Evolutionary conservation across 2,329 filamentous ascomycete genomes (phyloP).

Genomic region (Colletotrichum lentis): DNA sequence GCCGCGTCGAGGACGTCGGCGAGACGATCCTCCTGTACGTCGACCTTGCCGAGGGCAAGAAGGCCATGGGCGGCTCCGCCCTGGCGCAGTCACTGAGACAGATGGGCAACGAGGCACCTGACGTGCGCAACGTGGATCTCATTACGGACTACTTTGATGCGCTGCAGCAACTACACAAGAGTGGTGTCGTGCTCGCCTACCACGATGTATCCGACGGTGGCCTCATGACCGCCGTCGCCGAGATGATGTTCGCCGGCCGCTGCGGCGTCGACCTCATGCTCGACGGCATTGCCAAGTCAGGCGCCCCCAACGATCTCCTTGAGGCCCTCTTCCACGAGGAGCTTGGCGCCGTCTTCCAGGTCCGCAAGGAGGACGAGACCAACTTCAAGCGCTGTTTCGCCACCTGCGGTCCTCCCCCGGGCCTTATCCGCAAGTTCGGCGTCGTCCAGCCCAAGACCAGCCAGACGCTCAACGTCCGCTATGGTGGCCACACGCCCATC

Average conservation of each 20-base stretch:
- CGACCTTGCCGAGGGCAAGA: slow-evolving; percentile 82
- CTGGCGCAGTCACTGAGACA: slow-evolving; percentile 89
- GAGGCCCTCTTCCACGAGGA: slow-evolving; percentile 94
- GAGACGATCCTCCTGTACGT: slow-evolving; percentile 90
- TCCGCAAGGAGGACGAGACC: slow-evolving; percentile 82
- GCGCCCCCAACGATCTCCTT: slow-evolving; percentile 70
- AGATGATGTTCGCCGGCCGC: slow-evolving; percentile 98
- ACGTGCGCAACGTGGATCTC: slow-evolving; percentile 82
- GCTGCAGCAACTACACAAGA: slow-evolving; percentile 69
- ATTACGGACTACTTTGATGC: slow-evolving; percentile 94
- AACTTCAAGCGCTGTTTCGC: slow-evolving; percentile 91
- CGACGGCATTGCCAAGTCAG: slow-evolving; percentile 73
- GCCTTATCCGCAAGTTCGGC: slow-evolving; percentile 85
- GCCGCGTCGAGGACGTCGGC: slow-evolving; percentile 84
- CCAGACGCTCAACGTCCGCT: slow-evolving; percentile 79
- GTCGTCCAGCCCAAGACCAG: slow-evolving; percentile 73
- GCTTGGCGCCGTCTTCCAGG: slow-evolving; percentile 94
- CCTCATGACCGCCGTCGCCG: slow-evolving; percentile 85
- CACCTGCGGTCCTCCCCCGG: slow-evolving; percentile 83
- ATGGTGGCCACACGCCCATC: slow-evolving; percentile 70
- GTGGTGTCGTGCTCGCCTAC: slow-evolving; percentile 80
- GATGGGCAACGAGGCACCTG: slow-evolving; percentile 83
- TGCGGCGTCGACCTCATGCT: slow-evolving; percentile 87
- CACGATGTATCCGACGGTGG: slow-evolving; percentile 95
- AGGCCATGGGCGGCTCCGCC: slow-evolving; percentile 88